A percentile compares a stretch with the other conserved stretches of the same genome.
phyloP scores from a whole-genome alignment of 139 green algal species.

The Ettlia oleoabundans region DNA sequence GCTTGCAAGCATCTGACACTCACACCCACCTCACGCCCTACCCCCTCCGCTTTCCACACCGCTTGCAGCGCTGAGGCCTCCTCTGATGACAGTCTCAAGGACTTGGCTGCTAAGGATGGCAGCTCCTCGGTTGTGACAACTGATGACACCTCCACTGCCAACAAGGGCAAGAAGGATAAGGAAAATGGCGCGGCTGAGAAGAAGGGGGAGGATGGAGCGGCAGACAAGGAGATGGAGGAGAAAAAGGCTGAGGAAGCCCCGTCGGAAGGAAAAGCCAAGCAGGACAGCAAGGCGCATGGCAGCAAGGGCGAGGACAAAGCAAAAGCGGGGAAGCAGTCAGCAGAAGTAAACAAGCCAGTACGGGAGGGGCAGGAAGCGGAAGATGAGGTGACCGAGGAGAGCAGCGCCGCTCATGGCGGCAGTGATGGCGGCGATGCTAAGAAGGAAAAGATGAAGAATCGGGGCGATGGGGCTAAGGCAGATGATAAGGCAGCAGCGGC shows the following conservation, averaged over 20 bases:
- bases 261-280: not conserved
- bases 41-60: too few species aligned
- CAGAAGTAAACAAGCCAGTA: not conserved
- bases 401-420: too few species aligned
- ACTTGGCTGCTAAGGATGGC: too few species aligned
- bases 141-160: too few species aligned
- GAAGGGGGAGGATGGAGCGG: not conserved
- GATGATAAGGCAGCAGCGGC: not conserved
- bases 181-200: not conserved
- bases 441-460: not conserved
- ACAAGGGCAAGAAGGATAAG: too few species aligned
- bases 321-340: not conserved
- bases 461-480: not conserved
- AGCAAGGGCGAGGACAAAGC: not conserved
- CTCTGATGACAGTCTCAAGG: too few species aligned
- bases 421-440: not conserved
- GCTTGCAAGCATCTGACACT: too few species aligned
- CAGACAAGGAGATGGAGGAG: not conserved
- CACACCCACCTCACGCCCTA: too few species aligned
- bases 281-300: not conserved
- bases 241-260: not conserved
- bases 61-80: too few species aligned
- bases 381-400: too few species aligned
- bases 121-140: too few species aligned
- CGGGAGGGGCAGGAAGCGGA: not conserved